phyloP scores from a whole-genome alignment of 208 protist genomes.

The Herpetomonas samuelpessoai region DNA sequence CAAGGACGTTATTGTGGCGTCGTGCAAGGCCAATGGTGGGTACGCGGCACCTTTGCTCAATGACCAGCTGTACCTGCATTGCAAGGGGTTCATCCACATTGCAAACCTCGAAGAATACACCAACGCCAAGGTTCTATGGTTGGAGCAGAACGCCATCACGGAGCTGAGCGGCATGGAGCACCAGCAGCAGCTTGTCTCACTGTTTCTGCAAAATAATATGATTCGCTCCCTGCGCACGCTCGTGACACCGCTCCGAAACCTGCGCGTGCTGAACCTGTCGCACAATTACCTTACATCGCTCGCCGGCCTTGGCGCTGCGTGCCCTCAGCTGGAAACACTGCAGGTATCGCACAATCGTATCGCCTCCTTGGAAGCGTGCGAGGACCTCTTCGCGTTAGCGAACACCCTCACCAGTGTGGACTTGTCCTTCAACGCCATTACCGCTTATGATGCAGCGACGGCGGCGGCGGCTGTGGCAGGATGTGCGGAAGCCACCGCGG shows the following conservation, averaged over 20 bases:
- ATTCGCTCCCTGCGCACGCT: conserved; percentile 66
- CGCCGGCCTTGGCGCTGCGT: conserved; percentile 38
- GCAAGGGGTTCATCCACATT: conserved; percentile 86
- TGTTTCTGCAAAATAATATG: conserved; percentile 95
- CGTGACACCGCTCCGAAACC: conserved; percentile 37
- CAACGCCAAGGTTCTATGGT: conserved; percentile 91
- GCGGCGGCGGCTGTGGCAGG: background rate
- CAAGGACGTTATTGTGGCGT: conserved; percentile 63
- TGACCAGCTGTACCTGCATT: conserved; percentile 92
- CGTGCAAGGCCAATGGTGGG: conserved; percentile 83
- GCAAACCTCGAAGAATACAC: conserved; percentile 86
- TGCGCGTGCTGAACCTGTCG: conserved; percentile 83
- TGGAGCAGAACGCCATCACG: conserved; percentile 92
- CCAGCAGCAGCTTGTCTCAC: conserved; percentile 66
- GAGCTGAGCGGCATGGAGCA: conserved; percentile 78
- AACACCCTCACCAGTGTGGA: conserved; percentile 88
- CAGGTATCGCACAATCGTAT: conserved; percentile 78
- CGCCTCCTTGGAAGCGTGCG: conserved; percentile 59
- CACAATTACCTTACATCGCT: conserved; percentile 78
- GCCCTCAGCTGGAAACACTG: conserved; percentile 62
- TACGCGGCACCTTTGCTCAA: conserved; percentile 85
- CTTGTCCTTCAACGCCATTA: conserved; percentile 90
- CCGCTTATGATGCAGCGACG: conserved; percentile 18
- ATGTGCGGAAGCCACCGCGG: background rate
- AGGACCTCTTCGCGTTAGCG: conserved; percentile 68